phyloP scores from a whole-genome alignment of 352 stramenopile genomes.

The Globisporangium middletonii region DNA sequence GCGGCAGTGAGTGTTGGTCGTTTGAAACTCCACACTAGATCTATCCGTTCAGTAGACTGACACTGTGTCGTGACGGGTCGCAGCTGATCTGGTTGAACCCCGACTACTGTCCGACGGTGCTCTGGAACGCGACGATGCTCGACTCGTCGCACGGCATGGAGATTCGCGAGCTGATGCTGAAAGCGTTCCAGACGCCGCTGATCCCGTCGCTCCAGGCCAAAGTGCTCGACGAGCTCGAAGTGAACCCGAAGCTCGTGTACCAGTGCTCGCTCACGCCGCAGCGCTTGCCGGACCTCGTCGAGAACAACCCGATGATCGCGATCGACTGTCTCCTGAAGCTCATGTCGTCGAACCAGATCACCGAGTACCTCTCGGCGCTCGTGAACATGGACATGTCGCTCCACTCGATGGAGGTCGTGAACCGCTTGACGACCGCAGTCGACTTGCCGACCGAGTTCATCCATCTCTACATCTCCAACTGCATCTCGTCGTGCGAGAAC shows the following conservation, averaged over 20 bases:
- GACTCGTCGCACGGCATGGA: constrained; percentile 82
- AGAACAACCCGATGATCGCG: constrained; percentile 98
- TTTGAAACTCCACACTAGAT: not conserved
- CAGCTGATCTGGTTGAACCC: constrained; percentile 90
- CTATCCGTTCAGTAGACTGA: not conserved
- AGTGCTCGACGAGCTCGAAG: constrained; percentile 85
- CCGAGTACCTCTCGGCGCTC: constrained; percentile 95
- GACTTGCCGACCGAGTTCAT: constrained; percentile 97
- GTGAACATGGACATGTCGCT: constrained; percentile 99
- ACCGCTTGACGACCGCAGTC: constrained; percentile 89
- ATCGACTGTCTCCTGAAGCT: constrained; percentile 94
- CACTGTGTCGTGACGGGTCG: not conserved
- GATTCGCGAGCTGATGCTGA: constrained; percentile 86
- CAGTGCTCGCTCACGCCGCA: constrained; percentile 91
- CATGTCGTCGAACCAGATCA: constrained; percentile 89
- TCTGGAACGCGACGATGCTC: constrained; percentile 90
- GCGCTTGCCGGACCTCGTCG: constrained; percentile 94
- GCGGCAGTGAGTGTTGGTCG: not conserved
- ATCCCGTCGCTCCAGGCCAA: constrained; percentile 88
- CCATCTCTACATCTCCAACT: constrained; percentile 98
- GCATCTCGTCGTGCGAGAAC: constrained; percentile 97
- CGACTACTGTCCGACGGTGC: constrained; percentile 85
- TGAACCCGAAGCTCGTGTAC: constrained; percentile 88
- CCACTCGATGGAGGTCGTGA: constrained; percentile 98
- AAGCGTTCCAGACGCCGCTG: constrained; percentile 86